These are phyloP conservation scores for Monosporascus sp. DNA, from an alignment of 2,329 filamentous ascomycete species.

Conservation along the genomic window DNA sequence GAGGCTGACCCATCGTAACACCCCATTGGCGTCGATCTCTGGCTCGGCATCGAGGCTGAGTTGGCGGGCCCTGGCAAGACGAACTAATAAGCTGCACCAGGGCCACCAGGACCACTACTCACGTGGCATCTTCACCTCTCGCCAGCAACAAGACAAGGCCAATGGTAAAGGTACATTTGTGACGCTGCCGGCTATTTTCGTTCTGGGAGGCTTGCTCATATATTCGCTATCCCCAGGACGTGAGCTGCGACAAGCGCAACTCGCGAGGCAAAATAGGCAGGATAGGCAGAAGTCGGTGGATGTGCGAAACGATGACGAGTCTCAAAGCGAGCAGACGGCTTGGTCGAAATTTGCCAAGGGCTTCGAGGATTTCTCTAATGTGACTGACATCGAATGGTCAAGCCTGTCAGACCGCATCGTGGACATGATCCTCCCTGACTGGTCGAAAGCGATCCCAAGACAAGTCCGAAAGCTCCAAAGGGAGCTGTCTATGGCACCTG, in stretches of 20 bases:
- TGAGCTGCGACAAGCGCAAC: conserved; percentile 21
- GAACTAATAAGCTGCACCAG: conserved; percentile 2
- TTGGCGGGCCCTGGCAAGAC: conserved; percentile 1
- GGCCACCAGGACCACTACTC: conserved; percentile 11
- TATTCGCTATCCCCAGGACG: conserved; percentile 35
- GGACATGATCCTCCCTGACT: conserved; percentile 71
- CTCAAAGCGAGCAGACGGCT: conserved; percentile 26
- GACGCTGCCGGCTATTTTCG: conserved; percentile 24
- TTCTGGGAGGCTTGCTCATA: conserved; percentile 30
- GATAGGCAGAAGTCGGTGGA: conserved; percentile 6
- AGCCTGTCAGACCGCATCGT: conserved; percentile 55
- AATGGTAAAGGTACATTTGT: conserved; percentile 23
- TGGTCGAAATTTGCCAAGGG: conserved; percentile 43
- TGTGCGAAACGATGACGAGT: conserved; percentile 7
- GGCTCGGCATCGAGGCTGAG: conserved; percentile 2
- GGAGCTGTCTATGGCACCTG: conserved; percentile 81
- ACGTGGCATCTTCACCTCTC: conserved; percentile 21
- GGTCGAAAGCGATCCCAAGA: conserved; percentile 70
- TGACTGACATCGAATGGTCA: conserved; percentile 51
- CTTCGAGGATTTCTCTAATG: conserved; percentile 48
- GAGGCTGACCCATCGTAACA: conserved; percentile 7
- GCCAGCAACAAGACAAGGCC: conserved; percentile 9
- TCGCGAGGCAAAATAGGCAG: conserved; percentile 9
- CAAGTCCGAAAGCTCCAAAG: conserved; percentile 78
- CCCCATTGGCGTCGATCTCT: conserved; percentile 9